A percentile compares a stretch with the other conserved stretches of the same genome.
phyloP scores from a whole-genome alignment of 192 early-diverging fungal genomes.

The Rhizoclosmatium sp. region DNA sequence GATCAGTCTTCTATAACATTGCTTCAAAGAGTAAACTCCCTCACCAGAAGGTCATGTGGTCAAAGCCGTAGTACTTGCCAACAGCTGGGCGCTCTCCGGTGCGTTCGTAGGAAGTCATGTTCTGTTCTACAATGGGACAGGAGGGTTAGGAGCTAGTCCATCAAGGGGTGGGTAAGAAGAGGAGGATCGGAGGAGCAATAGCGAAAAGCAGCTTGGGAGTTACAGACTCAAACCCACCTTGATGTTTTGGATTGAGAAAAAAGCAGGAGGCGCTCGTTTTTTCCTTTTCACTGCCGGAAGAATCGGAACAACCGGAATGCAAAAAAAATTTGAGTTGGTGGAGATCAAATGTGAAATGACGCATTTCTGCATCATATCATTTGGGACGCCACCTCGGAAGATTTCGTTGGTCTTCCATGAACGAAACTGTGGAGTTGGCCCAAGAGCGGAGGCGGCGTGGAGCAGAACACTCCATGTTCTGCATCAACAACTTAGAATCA shows the following conservation, averaged over 20 bases:
- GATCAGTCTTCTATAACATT: background rate
- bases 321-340: too few species aligned
- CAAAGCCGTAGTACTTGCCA: slow-evolving; percentile 74
- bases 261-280: background rate
- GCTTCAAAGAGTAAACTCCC: background rate
- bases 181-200: too few species aligned
- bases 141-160: too few species aligned
- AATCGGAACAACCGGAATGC: background rate
- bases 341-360: too few species aligned
- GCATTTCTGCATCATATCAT: background rate
- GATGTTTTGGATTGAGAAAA: background rate
- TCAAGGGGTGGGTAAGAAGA: too few species aligned
- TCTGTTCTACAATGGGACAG: too few species aligned
- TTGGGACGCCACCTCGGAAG: background rate
- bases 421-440: too few species aligned
- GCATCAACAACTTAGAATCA: background rate
- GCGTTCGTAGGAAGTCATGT: slow-evolving; percentile 72
- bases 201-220: too few species aligned
- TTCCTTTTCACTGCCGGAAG: background rate
- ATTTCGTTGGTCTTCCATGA: background rate
- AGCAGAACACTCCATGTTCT: background rate
- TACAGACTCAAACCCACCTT: background rate
- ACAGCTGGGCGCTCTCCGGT: slow-evolving; percentile 68
- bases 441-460: too few species aligned
- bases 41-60: slow-evolving; percentile 83